phyloP scores from a whole-genome alignment of 2,329 filamentous ascomycete genomes.

The Alternaria dauci region DNA sequence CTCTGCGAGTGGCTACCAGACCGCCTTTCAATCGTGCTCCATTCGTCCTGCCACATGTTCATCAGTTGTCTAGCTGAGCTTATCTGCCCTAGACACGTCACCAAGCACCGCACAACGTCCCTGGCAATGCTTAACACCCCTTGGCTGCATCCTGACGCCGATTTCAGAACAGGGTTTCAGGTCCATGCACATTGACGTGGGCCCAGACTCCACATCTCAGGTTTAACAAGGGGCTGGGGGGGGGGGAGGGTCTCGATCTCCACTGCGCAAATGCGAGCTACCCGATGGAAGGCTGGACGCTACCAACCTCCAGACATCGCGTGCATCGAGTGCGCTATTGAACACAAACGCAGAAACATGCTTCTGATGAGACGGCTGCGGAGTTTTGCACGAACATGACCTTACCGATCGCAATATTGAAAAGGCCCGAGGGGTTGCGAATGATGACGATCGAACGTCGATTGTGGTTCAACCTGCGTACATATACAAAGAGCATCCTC shows the following conservation, averaged over 20 bases:
- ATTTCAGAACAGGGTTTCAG: slow-evolving; percentile 22
- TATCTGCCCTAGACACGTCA: slow-evolving; percentile 31
- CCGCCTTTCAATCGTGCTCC: slow-evolving; percentile 1
- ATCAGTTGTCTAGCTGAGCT: slow-evolving; percentile 11
- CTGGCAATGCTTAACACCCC: slow-evolving; percentile 36
- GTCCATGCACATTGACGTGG: slow-evolving; percentile 30
- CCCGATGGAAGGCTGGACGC: neutral
- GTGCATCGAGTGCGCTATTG: neutral
- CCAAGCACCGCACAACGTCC: slow-evolving; percentile 29
- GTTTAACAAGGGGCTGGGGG: neutral
- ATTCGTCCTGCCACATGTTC: neutral
- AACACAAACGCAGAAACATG: neutral
- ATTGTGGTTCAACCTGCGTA: neutral
- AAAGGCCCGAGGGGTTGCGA: neutral
- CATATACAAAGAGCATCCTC: neutral
- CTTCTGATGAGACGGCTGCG: neutral
- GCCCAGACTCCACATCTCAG: slow-evolving; percentile 13
- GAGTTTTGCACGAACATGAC: neutral
- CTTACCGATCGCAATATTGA: neutral
- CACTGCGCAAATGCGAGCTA: slow-evolving; percentile 1
- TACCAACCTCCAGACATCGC: neutral
- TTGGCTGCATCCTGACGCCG: slow-evolving; percentile 23
- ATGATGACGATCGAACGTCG: neutral
- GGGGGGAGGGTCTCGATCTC: slow-evolving; percentile 4
- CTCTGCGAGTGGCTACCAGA: slow-evolving; percentile 1